phyloP scores from a whole-genome alignment of 495 filamentous ascomycete species.

The Neurospora intermedia region DNA sequence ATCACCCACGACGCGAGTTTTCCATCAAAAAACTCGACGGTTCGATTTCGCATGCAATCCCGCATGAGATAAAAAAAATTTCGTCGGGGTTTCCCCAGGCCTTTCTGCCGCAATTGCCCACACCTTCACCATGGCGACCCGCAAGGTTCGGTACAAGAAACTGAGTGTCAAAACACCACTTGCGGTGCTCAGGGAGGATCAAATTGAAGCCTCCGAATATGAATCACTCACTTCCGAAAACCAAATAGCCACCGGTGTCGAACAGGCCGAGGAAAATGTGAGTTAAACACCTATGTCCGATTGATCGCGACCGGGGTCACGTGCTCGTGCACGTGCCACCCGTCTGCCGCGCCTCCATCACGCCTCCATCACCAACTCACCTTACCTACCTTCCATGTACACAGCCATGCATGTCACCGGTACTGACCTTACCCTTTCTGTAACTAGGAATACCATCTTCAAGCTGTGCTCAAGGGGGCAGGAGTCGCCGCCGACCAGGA shows the following conservation, averaged over 20 bases:
- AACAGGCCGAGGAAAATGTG: conserved; percentile 93
- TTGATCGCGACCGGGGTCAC: conserved; percentile 30
- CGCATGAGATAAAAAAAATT: conserved; percentile 37
- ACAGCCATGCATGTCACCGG: background rate
- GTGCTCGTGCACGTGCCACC: conserved; percentile 44
- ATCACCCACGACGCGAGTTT: conserved; percentile 36
- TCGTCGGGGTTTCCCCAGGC: conserved; percentile 38
- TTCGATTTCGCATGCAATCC: conserved; percentile 43
- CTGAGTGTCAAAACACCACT: conserved; percentile 79
- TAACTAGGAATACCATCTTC: conserved; percentile 91
- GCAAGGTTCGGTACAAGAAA: conserved; percentile 81
- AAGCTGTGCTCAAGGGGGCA: conserved; percentile 76
- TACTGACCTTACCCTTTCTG: conserved; percentile 23
- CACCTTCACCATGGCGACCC: conserved; percentile 50
- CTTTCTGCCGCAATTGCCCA: conserved; percentile 27
- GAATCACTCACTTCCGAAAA: conserved; percentile 41
- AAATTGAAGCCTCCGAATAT: conserved; percentile 68
- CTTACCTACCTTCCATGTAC: conserved; percentile 11
- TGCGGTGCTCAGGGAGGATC: conserved; percentile 74
- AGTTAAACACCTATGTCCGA: conserved; percentile 43
- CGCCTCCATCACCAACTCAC: conserved; percentile 20
- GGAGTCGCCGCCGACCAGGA: conserved; percentile 59
- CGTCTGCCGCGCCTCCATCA: conserved; percentile 8
- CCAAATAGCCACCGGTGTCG: conserved; percentile 90
- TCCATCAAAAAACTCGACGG: conserved; percentile 47